phyloP scores from a whole-genome alignment of 805 yeast species.

The Yarrowia divulgata region DNA sequence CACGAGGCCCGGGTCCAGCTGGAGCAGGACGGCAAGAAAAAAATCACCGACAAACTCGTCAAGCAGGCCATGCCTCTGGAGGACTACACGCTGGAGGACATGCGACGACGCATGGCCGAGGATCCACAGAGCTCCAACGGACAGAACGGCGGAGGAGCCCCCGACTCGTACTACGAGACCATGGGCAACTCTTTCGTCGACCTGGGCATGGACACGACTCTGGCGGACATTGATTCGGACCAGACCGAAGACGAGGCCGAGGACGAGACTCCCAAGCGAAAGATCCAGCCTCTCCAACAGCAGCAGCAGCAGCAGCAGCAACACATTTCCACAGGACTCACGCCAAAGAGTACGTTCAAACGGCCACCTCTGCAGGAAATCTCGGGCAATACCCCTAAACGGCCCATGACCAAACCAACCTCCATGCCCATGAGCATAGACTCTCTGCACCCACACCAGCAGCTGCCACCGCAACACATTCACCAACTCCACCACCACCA shows the following conservation, averaged over 20 bases:
- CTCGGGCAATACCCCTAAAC: constrained; percentile 24
- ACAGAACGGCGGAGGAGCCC: neutral
- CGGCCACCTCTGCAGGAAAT: constrained; percentile 18
- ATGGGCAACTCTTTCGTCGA: constrained; percentile 31
- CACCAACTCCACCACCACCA: neutral
- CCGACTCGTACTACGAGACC: constrained; percentile 17
- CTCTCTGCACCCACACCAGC: neutral
- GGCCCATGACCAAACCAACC: constrained; percentile 30
- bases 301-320: constrained; percentile 6
- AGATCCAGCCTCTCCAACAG: constrained; percentile 1
- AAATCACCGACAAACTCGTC: constrained; percentile 38
- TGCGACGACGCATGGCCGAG: constrained; percentile 32
- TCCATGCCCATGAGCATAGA: constrained; percentile 39
- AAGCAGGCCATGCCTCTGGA: constrained; percentile 38
- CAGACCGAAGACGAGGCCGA: constrained; percentile 37
- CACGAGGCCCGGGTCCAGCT: constrained; percentile 21
- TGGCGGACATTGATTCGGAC: constrained; percentile 27
- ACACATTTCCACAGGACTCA: constrained; percentile 15
- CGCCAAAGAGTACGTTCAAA: constrained; percentile 29
- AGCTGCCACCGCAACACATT: neutral
- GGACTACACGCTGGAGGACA: constrained; percentile 33
- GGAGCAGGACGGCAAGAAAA: constrained; percentile 29
- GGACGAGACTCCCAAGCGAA: constrained; percentile 10
- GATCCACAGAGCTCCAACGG: neutral
- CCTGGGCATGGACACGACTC: constrained; percentile 32